Percentiles rank a stretch among this genome's conserved stretches.
phyloP scores from a whole-genome alignment of 2,329 filamentous ascomycete species.

The Pseudogymnoascus destructans region DNA sequence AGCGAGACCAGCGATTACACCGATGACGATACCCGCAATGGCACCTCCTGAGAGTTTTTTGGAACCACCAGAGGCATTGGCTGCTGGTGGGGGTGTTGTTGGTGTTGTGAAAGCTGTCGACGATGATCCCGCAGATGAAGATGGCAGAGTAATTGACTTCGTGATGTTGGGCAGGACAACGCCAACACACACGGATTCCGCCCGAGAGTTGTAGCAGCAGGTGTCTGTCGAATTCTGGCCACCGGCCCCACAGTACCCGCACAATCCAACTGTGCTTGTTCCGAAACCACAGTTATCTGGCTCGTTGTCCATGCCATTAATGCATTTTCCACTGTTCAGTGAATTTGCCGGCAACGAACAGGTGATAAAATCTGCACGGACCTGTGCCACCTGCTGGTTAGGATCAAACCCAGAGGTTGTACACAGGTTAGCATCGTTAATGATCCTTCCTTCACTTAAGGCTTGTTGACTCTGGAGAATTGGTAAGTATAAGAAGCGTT shows the following conservation, averaged over 20 bases:
- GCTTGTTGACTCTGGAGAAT: slow-evolving; percentile 58
- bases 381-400: slow-evolving; percentile 55
- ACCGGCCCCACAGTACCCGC: slow-evolving; percentile 71
- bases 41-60: slow-evolving; percentile 62
- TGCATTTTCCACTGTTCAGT: slow-evolving; percentile 56
- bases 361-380: slow-evolving; percentile 83
- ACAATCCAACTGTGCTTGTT: slow-evolving; percentile 60
- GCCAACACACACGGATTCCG: slow-evolving; percentile 57
- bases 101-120: slow-evolving; percentile 14
- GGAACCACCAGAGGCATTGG: slow-evolving; percentile 19
- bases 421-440: slow-evolving; percentile 62
- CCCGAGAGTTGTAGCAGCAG: slow-evolving; percentile 75
- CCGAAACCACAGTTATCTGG: slow-evolving; percentile 75
- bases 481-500: slow-evolving; percentile 22
- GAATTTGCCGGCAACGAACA: slow-evolving; percentile 75
- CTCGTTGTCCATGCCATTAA: slow-evolving; percentile 68
- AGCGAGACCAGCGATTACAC: slow-evolving; percentile 56
- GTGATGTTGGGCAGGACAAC: slow-evolving; percentile 69
- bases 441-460: slow-evolving; percentile 75
- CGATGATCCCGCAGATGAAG: slow-evolving; percentile 31
- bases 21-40: slow-evolving; percentile 84
- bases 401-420: slow-evolving; percentile 34
- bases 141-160: slow-evolving; percentile 51
- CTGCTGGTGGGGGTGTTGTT: slow-evolving; percentile 11
- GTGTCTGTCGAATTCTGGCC: slow-evolving; percentile 88